phyloP scores from a whole-genome alignment of 2,329 filamentous ascomycete genomes.

The Trichoderma guizhouense region DNA sequence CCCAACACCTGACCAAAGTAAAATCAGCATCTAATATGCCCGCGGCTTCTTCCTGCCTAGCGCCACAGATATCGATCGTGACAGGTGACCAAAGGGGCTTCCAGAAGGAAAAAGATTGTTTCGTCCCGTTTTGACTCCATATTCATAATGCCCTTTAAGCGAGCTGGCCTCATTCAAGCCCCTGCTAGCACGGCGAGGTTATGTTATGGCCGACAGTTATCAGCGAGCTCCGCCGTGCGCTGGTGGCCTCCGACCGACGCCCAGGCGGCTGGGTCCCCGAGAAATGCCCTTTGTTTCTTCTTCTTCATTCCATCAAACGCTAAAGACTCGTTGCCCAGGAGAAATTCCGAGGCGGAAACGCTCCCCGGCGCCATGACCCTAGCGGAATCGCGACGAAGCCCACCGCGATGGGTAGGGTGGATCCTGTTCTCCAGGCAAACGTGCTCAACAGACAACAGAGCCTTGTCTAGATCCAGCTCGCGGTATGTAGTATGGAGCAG shows the following conservation, averaged over 20 bases:
- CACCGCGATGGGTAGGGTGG: not conserved
- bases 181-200: not conserved
- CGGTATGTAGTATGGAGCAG: not conserved
- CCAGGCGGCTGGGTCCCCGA: not conserved
- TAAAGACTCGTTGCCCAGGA: not conserved
- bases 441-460: not conserved
- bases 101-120: constrained; percentile 4
- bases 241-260: not conserved
- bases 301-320: not conserved
- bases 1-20: not conserved
- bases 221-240: constrained; percentile 15
- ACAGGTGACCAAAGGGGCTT: constrained; percentile 14
- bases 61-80: constrained; percentile 5
- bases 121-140: not conserved
- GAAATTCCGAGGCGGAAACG: constrained; percentile 26
- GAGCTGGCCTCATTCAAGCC: not conserved
- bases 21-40: not conserved
- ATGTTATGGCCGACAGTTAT: constrained; percentile 6
- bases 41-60: not conserved
- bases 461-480: not conserved
- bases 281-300: not conserved
- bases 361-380: constrained; percentile 29
- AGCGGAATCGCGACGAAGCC: not conserved
- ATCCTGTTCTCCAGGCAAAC: not conserved
- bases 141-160: not conserved